A percentile compares a stretch with the other conserved stretches of the same genome.
These are phyloP conservation scores for Biancaea sappan DNA, from an alignment of 306 rosid genomes.

Conservation along the genomic window DNA sequence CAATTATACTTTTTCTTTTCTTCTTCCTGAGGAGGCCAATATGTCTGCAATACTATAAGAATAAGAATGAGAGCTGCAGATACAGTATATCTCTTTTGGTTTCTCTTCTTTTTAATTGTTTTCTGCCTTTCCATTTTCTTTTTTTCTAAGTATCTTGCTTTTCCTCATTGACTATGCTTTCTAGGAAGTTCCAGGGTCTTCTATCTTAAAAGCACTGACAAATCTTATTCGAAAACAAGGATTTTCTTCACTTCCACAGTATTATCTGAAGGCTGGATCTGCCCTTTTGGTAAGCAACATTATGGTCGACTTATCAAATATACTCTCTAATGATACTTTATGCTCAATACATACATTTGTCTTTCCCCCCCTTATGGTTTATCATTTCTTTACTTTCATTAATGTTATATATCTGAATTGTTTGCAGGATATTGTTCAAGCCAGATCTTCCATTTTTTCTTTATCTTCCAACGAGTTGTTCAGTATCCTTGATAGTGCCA, in stretches of 20 bases:
- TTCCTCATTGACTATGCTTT: conserved; percentile 37
- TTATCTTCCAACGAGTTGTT: conserved; percentile 78
- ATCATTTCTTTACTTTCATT: neutral
- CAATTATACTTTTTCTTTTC: neutral
- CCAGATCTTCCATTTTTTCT: conserved; percentile 64
- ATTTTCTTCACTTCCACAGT: conserved; percentile 68
- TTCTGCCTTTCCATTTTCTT: conserved; percentile 9
- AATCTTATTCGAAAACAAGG: conserved; percentile 63
- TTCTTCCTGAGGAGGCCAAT: neutral
- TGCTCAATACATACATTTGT: neutral
- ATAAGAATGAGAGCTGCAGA: conserved; percentile 12
- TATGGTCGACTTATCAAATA: conserved; percentile 16
- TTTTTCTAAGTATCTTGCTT: conserved; percentile 14
- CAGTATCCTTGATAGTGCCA: conserved; percentile 76
- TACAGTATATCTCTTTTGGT: conserved; percentile 6
- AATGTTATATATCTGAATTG: conserved; percentile 17
- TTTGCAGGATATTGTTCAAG: conserved; percentile 85
- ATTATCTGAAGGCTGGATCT: conserved; percentile 89
- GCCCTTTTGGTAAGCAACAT: conserved; percentile 73
- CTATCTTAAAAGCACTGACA: conserved; percentile 68
- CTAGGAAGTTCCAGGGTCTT: conserved; percentile 85
- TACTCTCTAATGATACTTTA: conserved; percentile 1
- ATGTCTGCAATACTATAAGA: neutral
- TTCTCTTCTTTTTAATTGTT: conserved; percentile 11
- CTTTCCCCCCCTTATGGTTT: no score